These are phyloP conservation scores for Truncatella angustata DNA, from an alignment of 2,329 filamentous ascomycete species.

Conservation along the genomic window DNA sequence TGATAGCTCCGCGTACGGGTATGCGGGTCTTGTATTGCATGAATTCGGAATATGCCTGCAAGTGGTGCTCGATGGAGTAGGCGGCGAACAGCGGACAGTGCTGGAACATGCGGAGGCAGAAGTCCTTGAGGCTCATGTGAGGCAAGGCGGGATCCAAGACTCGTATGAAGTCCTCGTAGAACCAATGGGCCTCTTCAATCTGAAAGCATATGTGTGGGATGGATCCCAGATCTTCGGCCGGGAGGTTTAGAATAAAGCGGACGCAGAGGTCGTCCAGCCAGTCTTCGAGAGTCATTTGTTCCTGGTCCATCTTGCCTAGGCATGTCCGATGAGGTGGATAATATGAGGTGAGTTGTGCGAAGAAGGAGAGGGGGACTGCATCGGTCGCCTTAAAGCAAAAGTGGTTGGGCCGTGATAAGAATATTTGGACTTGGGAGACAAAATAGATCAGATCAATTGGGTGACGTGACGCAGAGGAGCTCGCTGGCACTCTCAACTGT, in stretches of 20 bases:
- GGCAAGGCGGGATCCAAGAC: constrained; percentile 83
- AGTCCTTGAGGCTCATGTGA: constrained; percentile 78
- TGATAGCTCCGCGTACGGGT: constrained; percentile 88
- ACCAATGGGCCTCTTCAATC: constrained; percentile 99
- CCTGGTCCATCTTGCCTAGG: constrained; percentile 7
- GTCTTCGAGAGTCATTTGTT: constrained; percentile 15
- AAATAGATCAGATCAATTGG: neutral
- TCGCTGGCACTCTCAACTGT: too few relatives aligned
- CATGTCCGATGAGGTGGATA: constrained; percentile 9
- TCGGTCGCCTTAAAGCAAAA: too few relatives aligned
- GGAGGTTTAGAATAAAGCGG: constrained; percentile 96
- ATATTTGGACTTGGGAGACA: neutral
- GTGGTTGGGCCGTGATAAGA: constrained; percentile 3
- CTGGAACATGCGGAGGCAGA: constrained; percentile 87
- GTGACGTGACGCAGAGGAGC: constrained; percentile 1
- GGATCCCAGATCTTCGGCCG: constrained; percentile 82
- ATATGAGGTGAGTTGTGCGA: neutral
- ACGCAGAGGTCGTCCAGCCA: constrained; percentile 96
- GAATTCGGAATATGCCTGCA: constrained; percentile 86
- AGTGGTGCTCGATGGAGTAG: constrained; percentile 75
- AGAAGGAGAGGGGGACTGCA: neutral
- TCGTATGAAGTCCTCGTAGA: constrained; percentile 98
- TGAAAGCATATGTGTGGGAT: constrained; percentile 97
- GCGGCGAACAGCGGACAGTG: constrained; percentile 86
- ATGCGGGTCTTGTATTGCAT: constrained; percentile 92